Base-by-base conservation (phyloP, 108 stramenopile genomes). In the Cyclotella sp. region DNA sequence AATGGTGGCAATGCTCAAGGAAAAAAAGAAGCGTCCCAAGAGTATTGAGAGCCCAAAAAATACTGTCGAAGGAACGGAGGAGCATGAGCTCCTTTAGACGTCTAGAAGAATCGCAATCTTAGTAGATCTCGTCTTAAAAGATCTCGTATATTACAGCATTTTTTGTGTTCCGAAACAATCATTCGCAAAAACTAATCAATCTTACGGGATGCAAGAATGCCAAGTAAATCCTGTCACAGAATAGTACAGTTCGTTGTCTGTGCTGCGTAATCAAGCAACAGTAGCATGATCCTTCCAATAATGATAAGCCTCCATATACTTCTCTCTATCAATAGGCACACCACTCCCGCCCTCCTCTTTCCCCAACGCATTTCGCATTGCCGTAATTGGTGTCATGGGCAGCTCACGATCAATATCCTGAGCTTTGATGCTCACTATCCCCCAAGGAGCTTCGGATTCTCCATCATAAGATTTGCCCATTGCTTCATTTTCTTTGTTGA, bases 311-410 rank as follows among this genome's bases (percentile, higher is more conserved):
- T 91, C 82, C 87, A 89, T 85, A 76, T 98, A 98, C 63, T 85
- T 73, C 26, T 94, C 88, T 21, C 85, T 80, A 61, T 89, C 90
- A 21, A 98, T 55, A 9, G 82, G 81, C 9, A 95, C 86, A 27
- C 97, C 96, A 78, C 88, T 90, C 27, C 97, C 97, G 18, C 96
- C 99, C 54, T 99, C 78, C 6, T 96, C 97, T 65, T 91, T 88
- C 10, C 98, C 98, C 67, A 99, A 73, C 18, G 98, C 95, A 85
- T 99, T 99, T 39, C 99, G 74, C 98, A 99, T 97, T 47, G 96
- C 94, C 7, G 99, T 99, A 73, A 99, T 99, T 3, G 98, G 95
- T 28, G 93, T 96, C 97, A 98, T 98, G 49, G 99, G 99, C 9
- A 98, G 84, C 78, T 99, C 99, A 49, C 78, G 67, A 73, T 92